Evolutionary conservation across 352 stramenopile genomes (phyloP), one percentile per base, ranked within the genome.

Genomic region (Phytophthora pseudosyringae): DNA sequence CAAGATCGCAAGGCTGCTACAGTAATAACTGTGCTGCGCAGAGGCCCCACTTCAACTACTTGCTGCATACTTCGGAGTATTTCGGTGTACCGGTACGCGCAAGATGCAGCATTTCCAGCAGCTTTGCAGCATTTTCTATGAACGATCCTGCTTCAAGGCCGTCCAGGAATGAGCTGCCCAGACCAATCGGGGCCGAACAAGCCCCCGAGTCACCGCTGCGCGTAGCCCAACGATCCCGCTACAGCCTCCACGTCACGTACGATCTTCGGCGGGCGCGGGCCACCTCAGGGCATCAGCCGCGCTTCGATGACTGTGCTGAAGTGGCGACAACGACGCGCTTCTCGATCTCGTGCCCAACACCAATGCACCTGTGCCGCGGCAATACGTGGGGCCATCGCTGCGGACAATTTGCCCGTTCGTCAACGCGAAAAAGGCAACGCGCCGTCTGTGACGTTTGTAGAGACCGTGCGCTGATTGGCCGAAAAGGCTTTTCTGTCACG

Each of bases 91-190:
- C 21, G 21, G 21, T 21, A 21, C 21, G 21, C 21, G 21, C 21
- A 21, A 21, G 21, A 21, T 21, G 21, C 21, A 21, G 21, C 21
- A 21, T 21, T 21, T 21, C 21, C 21, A 21, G 21, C 21, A 21
- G 21, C 21, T 21, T 21, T 21, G 21, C 5, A 16, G 40, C 39
- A 43, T 51, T 32, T 59, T 59, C 52, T 59, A 43, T 59, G 52
- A 59, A 50, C 52, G 52, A 36, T 59, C 49, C 35, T 45, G 39
- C 39, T 45, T 29, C 39, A 45, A 45, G 39, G 7, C 39, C 10
- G 4, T 18, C 21, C 25, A 32, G n/a, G 12, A 31, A 35, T 57
- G 32, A 35, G 40, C 39, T 21, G 39, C 26, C 10, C 39, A 41
- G 31, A 9, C 39, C 28, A 59, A 48, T 59, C 39, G 52, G n/a